phyloP scores from a whole-genome alignment of 164 flowering plant genomes.

The Hamamelis virginiana region DNA sequence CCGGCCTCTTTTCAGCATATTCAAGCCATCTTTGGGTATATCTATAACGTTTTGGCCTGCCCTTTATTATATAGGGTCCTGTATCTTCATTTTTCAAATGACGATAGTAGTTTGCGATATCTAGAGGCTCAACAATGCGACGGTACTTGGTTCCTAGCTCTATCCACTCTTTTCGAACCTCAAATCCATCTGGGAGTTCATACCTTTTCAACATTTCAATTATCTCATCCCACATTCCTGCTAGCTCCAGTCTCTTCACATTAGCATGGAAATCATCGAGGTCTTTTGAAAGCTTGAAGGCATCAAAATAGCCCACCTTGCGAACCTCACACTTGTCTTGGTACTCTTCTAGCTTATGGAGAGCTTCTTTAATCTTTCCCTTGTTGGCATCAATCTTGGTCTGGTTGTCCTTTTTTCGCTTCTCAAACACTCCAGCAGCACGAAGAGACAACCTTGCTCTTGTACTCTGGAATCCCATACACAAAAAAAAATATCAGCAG shows the following conservation, averaged over 20 bases:
- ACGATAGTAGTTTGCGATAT: constrained; percentile 84
- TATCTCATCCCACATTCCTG: constrained; percentile 80
- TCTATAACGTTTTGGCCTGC: constrained; percentile 74
- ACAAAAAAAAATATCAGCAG: neutral
- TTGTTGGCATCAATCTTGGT: constrained; percentile 32
- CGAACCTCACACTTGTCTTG: constrained; percentile 30
- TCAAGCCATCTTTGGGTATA: constrained; percentile 62
- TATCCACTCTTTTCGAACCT: constrained; percentile 50
- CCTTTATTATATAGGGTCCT: constrained; percentile 56
- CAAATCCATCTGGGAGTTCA: constrained; percentile 76
- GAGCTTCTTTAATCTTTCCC: constrained; percentile 15
- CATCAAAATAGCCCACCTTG: constrained; percentile 61
- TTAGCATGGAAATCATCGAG: constrained; percentile 58
- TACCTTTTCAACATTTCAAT: constrained; percentile 59
- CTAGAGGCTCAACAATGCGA: constrained; percentile 70
- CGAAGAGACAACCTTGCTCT: constrained; percentile 64
- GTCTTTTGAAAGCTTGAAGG: constrained; percentile 55
- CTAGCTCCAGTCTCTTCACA: constrained; percentile 58
- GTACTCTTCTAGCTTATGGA: constrained; percentile 32
- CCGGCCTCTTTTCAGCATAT: constrained; percentile 18
- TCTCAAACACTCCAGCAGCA: constrained; percentile 67
- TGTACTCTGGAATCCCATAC: constrained; percentile 46
- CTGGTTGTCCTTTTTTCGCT: constrained; percentile 48
- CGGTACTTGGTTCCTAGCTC: constrained; percentile 60
- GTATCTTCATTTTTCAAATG: constrained; percentile 66